Conservation (phyloP, 2,329 filamentous ascomycete genomes). For the Teratosphaeria nubilosa region DNA sequence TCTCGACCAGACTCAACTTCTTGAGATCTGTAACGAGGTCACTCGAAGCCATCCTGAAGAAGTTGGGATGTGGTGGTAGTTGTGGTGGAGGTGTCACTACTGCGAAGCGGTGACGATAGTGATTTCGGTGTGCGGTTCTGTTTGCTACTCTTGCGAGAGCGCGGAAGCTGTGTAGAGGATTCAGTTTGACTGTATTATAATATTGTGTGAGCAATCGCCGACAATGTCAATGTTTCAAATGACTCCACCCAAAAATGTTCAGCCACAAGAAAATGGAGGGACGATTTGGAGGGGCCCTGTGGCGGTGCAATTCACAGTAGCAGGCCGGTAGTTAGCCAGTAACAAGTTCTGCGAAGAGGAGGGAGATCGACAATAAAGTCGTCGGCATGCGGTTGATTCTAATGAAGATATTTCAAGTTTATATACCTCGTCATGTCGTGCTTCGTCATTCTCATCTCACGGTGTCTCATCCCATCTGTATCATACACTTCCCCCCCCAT, state of each 20-base stretch:
- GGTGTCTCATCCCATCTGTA: neutral
- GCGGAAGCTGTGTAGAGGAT: neutral
- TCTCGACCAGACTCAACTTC: constrained; percentile 19
- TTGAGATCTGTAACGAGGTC: constrained; percentile 23
- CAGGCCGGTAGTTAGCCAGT: neutral
- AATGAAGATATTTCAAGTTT: no score
- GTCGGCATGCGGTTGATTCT: no score
- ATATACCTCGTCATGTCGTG: neutral
- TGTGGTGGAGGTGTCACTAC: neutral
- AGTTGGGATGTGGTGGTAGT: neutral
- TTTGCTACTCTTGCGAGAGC: neutral
- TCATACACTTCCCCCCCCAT: neutral
- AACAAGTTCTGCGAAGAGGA: neutral
- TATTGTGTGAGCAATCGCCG: neutral
- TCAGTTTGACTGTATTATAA: neutral
- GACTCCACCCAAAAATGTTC: neutral
- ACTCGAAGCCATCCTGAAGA: constrained; percentile 18
- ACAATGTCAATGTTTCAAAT: neutral
- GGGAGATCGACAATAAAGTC: no score
- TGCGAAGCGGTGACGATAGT: neutral
- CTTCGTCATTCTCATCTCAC: neutral
- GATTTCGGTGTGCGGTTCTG: neutral
- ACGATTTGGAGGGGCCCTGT: neutral
- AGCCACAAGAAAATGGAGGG: neutral
- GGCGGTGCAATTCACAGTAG: neutral